Conservation (phyloP, 345 rosid genomes). For the Lagerstroemia speciosa region DNA sequence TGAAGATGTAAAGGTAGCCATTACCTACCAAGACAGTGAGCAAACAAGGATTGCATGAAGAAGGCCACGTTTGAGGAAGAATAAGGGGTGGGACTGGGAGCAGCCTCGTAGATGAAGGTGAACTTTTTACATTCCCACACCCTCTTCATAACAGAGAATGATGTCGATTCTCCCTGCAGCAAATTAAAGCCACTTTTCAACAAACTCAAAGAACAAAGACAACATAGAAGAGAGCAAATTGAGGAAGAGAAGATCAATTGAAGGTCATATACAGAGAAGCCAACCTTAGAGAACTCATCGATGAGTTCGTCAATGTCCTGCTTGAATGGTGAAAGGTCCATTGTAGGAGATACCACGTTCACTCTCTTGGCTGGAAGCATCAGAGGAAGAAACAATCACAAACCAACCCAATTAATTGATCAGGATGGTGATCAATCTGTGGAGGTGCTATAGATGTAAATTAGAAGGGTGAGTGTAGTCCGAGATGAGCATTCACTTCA, state of each 20-base stretch:
- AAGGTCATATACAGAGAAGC: neutral
- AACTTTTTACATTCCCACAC: conserved; percentile 19
- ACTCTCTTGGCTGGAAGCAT: neutral
- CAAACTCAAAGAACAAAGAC: neutral
- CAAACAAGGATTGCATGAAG: conserved; percentile 19
- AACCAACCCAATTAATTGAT: too few species aligned
- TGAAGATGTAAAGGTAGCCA: neutral
- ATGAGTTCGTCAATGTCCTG: conserved; percentile 19
- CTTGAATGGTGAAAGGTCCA: conserved; percentile 16
- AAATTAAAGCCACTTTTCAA: neutral
- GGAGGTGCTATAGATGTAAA: too few species aligned
- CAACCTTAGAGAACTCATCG: conserved; percentile 14
- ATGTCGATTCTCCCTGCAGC: conserved; percentile 10
- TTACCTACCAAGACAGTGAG: conserved; percentile 15
- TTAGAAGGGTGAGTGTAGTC: too few species aligned
- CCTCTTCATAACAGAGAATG: conserved; percentile 12
- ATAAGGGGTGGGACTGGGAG: conserved; percentile 8
- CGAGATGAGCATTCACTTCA: too few species aligned
- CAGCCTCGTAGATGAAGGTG: conserved; percentile 17
- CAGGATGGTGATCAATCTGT: too few species aligned
- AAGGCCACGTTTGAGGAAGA: conserved; percentile 12
- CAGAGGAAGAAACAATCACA: neutral
- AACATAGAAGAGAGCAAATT: neutral
- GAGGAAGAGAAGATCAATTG: neutral
- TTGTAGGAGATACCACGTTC: neutral